Percentiles rank a stretch among this genome's conserved stretches.
Evolutionary conservation across 176 grass and related monocot genomes (phyloP).

Genomic region (Dactylis glomerata): DNA sequence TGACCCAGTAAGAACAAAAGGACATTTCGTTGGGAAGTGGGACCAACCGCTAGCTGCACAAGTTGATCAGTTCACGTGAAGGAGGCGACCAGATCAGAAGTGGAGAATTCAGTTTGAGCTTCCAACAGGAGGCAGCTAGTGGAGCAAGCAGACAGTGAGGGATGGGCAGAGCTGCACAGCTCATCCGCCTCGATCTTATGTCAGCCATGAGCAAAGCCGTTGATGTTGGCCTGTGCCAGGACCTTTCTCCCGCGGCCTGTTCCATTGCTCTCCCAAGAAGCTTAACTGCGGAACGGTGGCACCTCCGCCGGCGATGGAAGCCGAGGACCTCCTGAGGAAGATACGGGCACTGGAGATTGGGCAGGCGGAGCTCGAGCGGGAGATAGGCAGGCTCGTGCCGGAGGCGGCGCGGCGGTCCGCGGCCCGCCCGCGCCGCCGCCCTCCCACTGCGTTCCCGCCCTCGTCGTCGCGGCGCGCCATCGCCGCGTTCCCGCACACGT

Average conservation of each 20-base stretch:
- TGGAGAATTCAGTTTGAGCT: neutral
- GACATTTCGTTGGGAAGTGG: neutral
- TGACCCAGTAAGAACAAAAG: neutral
- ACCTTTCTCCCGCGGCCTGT: neutral
- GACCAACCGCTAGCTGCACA: neutral
- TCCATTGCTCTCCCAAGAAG: neutral
- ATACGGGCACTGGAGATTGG: constrained; percentile 62
- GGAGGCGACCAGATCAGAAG: neutral
- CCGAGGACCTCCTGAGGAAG: constrained; percentile 62
- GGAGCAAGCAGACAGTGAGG: neutral
- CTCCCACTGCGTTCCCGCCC: constrained; percentile 20
- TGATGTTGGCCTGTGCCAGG: neutral
- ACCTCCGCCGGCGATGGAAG: constrained; percentile 34
- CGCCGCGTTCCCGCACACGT: constrained; percentile 19
- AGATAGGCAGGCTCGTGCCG: constrained; percentile 48
- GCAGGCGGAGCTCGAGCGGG: constrained; percentile 56
- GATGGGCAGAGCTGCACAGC: neutral
- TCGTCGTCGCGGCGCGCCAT: constrained; percentile 20
- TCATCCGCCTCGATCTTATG: neutral
- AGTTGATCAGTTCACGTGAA: neutral
- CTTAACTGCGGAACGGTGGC: neutral
- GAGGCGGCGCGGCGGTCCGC: constrained; percentile 16
- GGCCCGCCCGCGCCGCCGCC: constrained; percentile 32
- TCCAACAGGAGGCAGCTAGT: neutral
- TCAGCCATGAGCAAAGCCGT: neutral